Base-by-base conservation (phyloP, 78 protist genomes). In the Speleostelium caveatum region DNA sequence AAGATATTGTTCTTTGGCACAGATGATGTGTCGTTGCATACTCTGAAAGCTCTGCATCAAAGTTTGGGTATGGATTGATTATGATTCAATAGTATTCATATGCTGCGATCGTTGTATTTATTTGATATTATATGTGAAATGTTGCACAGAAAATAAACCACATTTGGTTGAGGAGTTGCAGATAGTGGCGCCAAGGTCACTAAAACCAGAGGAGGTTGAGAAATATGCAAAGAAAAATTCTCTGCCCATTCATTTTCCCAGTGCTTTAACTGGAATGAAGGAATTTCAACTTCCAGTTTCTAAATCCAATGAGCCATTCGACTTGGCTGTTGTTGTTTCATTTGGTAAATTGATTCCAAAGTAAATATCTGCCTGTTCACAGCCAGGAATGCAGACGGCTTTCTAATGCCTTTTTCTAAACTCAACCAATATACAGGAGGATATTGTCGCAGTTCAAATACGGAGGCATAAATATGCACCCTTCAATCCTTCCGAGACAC, bases 381-480 rank as follows among this genome's bases (percentile, higher is more conserved):
- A 45, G 53, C n/a, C n/a, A 14, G 53, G 53, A 10, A 45, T 6
- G 10, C 10, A 10, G 53, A 45, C 10, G 53, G 53, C 10, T 45
- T 45, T 45, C 53, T 45, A 45, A 45, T 45, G 6, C 6, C 10
- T 6, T 14, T 14, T 14, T 45, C 53, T 42, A 61, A 7, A 12
- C 3, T 61, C 3, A 30, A 26, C 22, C 17, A 38, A 16, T 12
- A 16, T 36, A 35, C 4, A 68, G 75, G 42, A 28, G n/a, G 55
- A 63, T 83, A 42, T 68, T 83, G 42, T 39, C 67, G 1, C 16
- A 62, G 12, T 83, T 83, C 41, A 83, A 56, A 58, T 83, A 69
- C 59, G 89, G 86, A 24, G 95, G 88, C 17, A 73, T 95, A 49
- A 95, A 95, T 83, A 62, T 92, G 68, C 97, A 95, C 32, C 97